These are phyloP conservation scores for Lipomyces chichibuensis DNA, from an alignment of 805 yeast species.

Conservation along the genomic window DNA sequence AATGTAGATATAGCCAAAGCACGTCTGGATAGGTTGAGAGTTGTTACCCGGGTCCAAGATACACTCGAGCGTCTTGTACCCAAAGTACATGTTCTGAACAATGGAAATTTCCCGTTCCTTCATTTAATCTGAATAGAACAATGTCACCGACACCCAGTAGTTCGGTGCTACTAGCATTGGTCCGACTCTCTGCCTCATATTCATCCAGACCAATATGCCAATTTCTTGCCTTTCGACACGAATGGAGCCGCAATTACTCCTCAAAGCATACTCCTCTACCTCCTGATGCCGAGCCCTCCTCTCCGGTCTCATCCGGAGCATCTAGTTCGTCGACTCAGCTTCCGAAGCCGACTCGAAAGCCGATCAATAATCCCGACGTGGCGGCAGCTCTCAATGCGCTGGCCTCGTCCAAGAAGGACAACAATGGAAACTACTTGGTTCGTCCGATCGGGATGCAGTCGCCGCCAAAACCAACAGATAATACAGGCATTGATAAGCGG, in stretches of 20 bases:
- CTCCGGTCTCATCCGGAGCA: not conserved
- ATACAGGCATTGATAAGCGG: constrained; percentile 49
- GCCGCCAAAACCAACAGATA: constrained; percentile 49
- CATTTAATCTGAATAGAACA: not conserved
- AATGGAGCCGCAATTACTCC: not conserved
- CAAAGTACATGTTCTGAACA: no score
- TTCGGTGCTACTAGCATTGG: not conserved
- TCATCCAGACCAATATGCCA: not conserved
- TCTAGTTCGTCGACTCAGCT: constrained; percentile 5
- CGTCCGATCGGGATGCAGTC: constrained; percentile 53
- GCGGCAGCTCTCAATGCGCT: constrained; percentile 10
- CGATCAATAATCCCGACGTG: not conserved
- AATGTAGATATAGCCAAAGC: no score
- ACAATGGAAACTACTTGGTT: constrained; percentile 20
- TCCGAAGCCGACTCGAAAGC: constrained; percentile 9
- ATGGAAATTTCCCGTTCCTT: no score
- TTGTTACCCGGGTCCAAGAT: not conserved
- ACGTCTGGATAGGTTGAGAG: no score
- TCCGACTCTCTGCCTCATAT: not conserved
- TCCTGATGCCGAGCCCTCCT: not conserved
- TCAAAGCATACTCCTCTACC: not conserved
- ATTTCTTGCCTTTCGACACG: not conserved
- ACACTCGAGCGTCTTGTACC: no score
- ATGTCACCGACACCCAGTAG: not conserved
- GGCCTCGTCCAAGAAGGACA: constrained; percentile 13